These are phyloP conservation scores for Groenewaldozyma tartarivorans DNA, from an alignment of 805 yeast species.

Conservation along the genomic window DNA sequence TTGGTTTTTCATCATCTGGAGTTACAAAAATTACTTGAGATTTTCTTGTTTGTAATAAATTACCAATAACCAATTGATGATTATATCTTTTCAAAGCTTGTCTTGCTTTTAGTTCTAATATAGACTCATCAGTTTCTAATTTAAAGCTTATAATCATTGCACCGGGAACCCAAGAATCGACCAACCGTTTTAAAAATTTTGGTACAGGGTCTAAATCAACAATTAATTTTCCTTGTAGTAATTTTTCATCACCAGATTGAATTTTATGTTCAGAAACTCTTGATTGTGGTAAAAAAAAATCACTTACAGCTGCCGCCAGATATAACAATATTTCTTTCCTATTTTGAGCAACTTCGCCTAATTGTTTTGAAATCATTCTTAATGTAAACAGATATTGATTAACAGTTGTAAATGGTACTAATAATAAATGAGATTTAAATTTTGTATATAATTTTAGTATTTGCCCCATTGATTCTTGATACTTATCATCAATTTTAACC, in stretches of 20 bases:
- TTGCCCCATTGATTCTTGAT: constrained; percentile 49
- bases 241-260: constrained; percentile 48
- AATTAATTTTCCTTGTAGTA: constrained; percentile 55
- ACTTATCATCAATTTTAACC: constrained; percentile 53
- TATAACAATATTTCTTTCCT: constrained; percentile 56
- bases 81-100: constrained; percentile 76
- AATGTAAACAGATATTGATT: constrained; percentile 87
- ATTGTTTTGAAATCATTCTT: constrained; percentile 49
- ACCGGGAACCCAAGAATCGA: constrained; percentile 88
- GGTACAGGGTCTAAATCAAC: constrained; percentile 94
- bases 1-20: constrained; percentile 27
- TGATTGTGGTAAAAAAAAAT: constrained; percentile 82
- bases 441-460: constrained; percentile 42
- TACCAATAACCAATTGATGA: constrained; percentile 93
- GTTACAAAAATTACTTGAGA: constrained; percentile 79
- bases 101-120: constrained; percentile 65
- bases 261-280: constrained; percentile 90
- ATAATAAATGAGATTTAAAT: constrained; percentile 48
- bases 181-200: constrained; percentile 77
- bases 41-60: constrained; percentile 80
- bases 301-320: constrained; percentile 96
- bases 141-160: constrained; percentile 94
- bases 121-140: constrained; percentile 72
- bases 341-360: constrained; percentile 31
- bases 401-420: constrained; percentile 88